These are phyloP conservation scores for Neurospora sp. DNA, from an alignment of 495 filamentous ascomycete species.

Conservation along the genomic window DNA sequence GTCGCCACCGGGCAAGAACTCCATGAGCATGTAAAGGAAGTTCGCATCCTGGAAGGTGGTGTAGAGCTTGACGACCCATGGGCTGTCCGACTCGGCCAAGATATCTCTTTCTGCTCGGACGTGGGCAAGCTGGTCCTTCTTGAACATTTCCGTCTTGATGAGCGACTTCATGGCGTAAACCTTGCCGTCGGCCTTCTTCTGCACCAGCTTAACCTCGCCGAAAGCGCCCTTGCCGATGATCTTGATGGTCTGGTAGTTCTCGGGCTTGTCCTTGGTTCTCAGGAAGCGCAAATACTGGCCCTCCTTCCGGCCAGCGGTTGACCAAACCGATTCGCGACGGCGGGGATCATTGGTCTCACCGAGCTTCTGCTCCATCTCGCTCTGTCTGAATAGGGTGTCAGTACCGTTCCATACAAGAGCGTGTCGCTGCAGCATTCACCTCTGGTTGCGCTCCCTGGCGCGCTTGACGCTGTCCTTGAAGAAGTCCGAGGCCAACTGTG, in stretches of 20 bases:
- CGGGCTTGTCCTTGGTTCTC: slow-evolving; percentile 79
- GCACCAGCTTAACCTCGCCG: slow-evolving; percentile 93
- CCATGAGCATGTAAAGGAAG: slow-evolving; percentile 98
- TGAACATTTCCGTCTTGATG: slow-evolving; percentile 99
- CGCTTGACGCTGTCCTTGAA: slow-evolving; percentile 94
- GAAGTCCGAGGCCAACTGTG: slow-evolving; percentile 72
- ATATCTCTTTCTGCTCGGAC: slow-evolving; percentile 97
- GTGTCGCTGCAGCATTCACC: slow-evolving; percentile 41
- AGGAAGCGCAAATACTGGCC: slow-evolving; percentile 88
- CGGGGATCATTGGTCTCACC: slow-evolving; percentile 61
- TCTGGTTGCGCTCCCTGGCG: slow-evolving; percentile 80
- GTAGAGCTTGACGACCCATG: slow-evolving; percentile 96
- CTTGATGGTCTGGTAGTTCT: slow-evolving; percentile 92
- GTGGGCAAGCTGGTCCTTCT: slow-evolving; percentile 98
- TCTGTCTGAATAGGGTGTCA: slow-evolving; percentile 48
- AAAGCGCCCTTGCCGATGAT: slow-evolving; percentile 99
- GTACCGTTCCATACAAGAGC: neutral
- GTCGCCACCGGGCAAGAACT: slow-evolving; percentile 96
- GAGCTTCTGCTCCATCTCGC: slow-evolving; percentile 78
- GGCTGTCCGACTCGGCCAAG: slow-evolving; percentile 93
- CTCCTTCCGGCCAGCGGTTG: slow-evolving; percentile 70
- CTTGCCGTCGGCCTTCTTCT: slow-evolving; percentile 91
- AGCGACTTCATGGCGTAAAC: slow-evolving; percentile 98
- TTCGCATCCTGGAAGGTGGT: slow-evolving; percentile 94
- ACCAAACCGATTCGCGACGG: slow-evolving; percentile 63